Percentiles rank a stretch among this genome's conserved stretches.
phyloP scores from a whole-genome alignment of 345 rosid species.

The Euphorbia tirucalli region DNA sequence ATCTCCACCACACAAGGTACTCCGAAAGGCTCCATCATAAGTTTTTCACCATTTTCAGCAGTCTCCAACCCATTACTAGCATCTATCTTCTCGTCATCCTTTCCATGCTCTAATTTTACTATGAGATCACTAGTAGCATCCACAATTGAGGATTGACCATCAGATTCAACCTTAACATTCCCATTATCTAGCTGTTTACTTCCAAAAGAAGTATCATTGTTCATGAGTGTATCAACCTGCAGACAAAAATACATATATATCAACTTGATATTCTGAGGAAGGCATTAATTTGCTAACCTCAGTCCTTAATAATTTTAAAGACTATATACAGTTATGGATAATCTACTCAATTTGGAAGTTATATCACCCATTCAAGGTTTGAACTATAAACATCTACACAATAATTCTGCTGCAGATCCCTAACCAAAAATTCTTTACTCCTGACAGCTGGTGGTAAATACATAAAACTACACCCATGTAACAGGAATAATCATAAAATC shows the following conservation, averaged over 20 bases:
- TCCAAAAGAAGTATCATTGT: constrained; percentile 34
- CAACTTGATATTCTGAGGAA: constrained; percentile 19
- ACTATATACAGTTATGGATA: constrained; percentile 1
- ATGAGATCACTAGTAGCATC: constrained; percentile 28
- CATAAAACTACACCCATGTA: not conserved
- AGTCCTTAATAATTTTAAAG: constrained; percentile 5
- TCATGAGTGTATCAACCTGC: constrained; percentile 45
- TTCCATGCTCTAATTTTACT: constrained; percentile 24
- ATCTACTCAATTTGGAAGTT: constrained; percentile 15
- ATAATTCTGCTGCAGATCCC: not conserved
- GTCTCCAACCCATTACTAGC: constrained; percentile 32
- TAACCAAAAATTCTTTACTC: constrained; percentile 1
- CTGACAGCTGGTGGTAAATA: not conserved
- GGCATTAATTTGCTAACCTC: constrained; percentile 2
- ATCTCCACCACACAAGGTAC: constrained; percentile 77
- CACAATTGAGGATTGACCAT: constrained; percentile 27
- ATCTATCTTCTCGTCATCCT: constrained; percentile 31
- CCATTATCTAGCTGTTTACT: constrained; percentile 48
- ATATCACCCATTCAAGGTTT: not conserved
- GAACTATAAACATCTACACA: not conserved
- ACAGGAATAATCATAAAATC: not conserved
- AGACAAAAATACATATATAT: constrained; percentile 9
- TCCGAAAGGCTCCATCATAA: constrained; percentile 62
- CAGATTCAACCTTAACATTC: constrained; percentile 28
- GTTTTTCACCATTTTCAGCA: constrained; percentile 37